Conservation (phyloP, 192 early-diverging fungal species). For the Paraglomus brasilianum region DNA sequence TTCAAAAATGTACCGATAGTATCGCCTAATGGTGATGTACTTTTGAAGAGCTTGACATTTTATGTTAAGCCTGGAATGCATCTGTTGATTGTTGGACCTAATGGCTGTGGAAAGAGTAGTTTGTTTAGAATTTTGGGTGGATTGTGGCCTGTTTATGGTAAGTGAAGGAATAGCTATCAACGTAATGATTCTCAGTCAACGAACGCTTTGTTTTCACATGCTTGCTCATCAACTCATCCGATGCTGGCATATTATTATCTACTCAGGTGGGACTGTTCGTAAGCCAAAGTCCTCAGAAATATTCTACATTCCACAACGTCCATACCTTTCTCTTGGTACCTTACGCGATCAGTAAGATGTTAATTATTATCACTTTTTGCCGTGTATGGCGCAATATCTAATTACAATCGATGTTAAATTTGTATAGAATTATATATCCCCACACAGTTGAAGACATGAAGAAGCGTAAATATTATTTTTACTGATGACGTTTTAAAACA, state of each 20-base stretch:
- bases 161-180: neutral
- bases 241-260: neutral
- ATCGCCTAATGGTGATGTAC: conserved; percentile 92
- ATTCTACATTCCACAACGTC: conserved; percentile 98
- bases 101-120: conserved; percentile 92
- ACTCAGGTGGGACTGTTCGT: conserved; percentile 63
- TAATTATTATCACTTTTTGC: neutral
- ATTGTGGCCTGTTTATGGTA: conserved; percentile 94
- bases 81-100: conserved; percentile 90
- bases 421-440: conserved; percentile 87
- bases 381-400: neutral
- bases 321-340: conserved; percentile 93
- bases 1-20: conserved; percentile 93
- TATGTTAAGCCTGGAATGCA: conserved; percentile 89
- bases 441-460: conserved; percentile 81
- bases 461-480: conserved; percentile 33
- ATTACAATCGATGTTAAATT: neutral
- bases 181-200: neutral
- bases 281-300: conserved; percentile 81
- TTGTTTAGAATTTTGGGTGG: conserved; percentile 95
- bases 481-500: neutral
- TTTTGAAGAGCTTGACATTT: conserved; percentile 83
- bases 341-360: conserved; percentile 82
- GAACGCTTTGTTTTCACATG: neutral
- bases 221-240: neutral